Evolutionary conservation across 495 filamentous ascomycete species (phyloP).

Genomic region (Parathielavia hyrcaniae): DNA sequence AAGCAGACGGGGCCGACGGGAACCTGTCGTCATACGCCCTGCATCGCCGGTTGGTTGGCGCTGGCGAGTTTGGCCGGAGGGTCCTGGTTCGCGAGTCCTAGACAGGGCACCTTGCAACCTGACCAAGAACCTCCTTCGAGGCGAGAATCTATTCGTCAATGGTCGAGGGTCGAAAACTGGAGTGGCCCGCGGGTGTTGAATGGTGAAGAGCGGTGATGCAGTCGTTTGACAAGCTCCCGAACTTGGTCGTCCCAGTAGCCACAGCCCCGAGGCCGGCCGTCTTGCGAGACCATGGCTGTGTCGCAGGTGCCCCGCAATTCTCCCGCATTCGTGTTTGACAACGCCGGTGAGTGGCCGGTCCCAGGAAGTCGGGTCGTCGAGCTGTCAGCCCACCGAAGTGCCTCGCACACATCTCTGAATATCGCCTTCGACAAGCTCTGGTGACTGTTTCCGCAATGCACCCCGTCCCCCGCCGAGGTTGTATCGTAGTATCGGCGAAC

Average conservation of each 20-base stretch:
- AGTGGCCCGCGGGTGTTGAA: too few species aligned
- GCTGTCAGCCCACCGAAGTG: conserved; percentile 17
- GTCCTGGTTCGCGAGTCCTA: not conserved
- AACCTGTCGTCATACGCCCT: not conserved
- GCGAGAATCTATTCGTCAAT: too few species aligned
- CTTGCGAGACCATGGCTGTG: conserved; percentile 18
- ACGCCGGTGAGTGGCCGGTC: conserved; percentile 9
- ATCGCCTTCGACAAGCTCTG: not conserved
- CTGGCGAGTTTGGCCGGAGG: not conserved
- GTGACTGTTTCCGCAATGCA: too few species aligned
- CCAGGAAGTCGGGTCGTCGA: not conserved
- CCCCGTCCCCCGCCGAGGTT: too few species aligned
- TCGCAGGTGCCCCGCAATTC: conserved; percentile 13
- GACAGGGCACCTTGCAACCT: not conserved
- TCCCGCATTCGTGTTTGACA: not conserved
- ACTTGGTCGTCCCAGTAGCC: not conserved
- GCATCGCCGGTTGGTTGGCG: too few species aligned
- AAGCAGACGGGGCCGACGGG: conserved; percentile 2
- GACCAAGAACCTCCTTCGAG: too few species aligned
- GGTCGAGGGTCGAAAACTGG: too few species aligned
- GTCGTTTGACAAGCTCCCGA: not conserved
- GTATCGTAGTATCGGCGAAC: too few species aligned
- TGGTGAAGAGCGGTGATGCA: not conserved
- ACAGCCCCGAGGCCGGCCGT: conserved; percentile 18
- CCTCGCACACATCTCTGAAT: conserved; percentile 7